Evolutionary conservation across 2,329 filamentous ascomycete species (phyloP).

Genomic region (Diplodia mutila): DNA sequence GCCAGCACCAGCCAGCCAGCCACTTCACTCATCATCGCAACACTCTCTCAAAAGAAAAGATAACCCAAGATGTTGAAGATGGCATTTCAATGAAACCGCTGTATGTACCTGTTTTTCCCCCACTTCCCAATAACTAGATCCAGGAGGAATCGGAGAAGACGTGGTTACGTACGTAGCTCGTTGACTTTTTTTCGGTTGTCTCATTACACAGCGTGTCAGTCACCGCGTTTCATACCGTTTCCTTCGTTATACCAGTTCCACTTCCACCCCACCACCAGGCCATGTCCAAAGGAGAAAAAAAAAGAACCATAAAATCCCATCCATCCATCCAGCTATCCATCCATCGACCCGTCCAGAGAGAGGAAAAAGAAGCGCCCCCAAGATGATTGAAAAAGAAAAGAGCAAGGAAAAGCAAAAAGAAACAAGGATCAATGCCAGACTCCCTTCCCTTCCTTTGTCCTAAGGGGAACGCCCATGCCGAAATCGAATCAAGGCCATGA

Average conservation of each 20-base stretch:
- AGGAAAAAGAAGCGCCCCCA: neutral
- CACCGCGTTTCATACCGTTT: neutral
- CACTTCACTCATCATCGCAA: too few relatives aligned
- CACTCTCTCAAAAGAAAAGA: too few relatives aligned
- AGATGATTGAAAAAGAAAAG: neutral
- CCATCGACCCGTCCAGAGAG: neutral
- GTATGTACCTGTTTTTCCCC: neutral
- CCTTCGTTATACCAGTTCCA: neutral
- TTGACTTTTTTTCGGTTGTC: neutral
- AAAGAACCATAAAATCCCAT: neutral
- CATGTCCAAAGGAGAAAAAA: neutral
- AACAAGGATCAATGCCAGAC: neutral
- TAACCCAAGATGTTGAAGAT: constrained; percentile 14
- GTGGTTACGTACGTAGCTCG: constrained; percentile 21
- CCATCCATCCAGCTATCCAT: neutral
- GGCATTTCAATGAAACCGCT: neutral
- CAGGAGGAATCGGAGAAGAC: neutral
- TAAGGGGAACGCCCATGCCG: neutral
- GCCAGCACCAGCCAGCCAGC: too few relatives aligned
- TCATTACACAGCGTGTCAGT: constrained; percentile 22
- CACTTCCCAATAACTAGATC: neutral
- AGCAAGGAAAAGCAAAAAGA: neutral
- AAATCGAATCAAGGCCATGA: neutral
- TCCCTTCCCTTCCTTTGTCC: neutral
- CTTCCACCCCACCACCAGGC: neutral